Evolutionary conservation across 2,329 filamentous ascomycete species (phyloP).

Genomic region (Coniella lustricola): DNA sequence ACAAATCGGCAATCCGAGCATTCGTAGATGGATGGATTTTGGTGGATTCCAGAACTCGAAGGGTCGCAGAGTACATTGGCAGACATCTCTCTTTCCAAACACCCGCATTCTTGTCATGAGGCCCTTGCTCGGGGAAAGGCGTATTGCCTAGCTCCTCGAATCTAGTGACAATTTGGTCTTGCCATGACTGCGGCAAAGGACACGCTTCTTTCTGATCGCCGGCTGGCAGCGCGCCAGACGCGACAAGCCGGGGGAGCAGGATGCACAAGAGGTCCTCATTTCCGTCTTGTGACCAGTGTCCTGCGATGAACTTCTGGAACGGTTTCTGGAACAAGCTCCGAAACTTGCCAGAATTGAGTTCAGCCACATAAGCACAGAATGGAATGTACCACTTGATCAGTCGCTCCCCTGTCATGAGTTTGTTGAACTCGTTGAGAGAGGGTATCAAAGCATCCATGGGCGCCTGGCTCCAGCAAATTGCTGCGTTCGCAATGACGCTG

Average conservation of each 20-base stretch:
- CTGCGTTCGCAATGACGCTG: constrained; percentile 47
- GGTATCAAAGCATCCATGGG: constrained; percentile 74
- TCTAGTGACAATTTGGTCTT: constrained; percentile 62
- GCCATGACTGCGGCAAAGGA: constrained; percentile 59
- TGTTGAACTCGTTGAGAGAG: constrained; percentile 57
- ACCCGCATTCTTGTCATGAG: constrained; percentile 54
- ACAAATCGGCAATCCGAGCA: constrained; percentile 56
- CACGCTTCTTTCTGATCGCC: constrained; percentile 46
- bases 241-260: constrained; percentile 58
- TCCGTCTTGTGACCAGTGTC: constrained; percentile 60
- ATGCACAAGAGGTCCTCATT: constrained; percentile 65
- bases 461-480: constrained; percentile 67
- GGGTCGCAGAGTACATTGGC: constrained; percentile 60
- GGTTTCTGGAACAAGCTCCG: constrained; percentile 69
- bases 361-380: constrained; percentile 76
- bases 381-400: constrained; percentile 70
- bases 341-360: constrained; percentile 68
- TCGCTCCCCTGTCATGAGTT: constrained; percentile 55
- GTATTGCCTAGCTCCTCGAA: constrained; percentile 60
- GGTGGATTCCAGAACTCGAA: constrained; percentile 55
- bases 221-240: constrained; percentile 46
- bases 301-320: constrained; percentile 76
- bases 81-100: constrained; percentile 57
- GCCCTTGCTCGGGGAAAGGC: constrained; percentile 57
- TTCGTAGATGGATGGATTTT: constrained; percentile 60